Base-by-base conservation (phyloP, 2,329 filamentous ascomycete genomes). In the Erysiphe pisi region DNA sequence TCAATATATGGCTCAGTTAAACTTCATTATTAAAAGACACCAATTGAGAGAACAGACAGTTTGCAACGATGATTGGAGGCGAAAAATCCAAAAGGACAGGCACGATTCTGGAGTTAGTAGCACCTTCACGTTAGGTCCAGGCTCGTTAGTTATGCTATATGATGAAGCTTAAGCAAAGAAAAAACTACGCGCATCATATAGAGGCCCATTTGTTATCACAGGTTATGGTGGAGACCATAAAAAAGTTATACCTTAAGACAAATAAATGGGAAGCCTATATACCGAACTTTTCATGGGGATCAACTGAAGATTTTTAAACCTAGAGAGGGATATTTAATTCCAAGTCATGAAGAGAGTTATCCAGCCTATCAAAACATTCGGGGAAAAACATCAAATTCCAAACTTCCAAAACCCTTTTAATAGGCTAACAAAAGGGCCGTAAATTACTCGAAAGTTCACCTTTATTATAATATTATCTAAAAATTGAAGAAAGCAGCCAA, bases 201-300 rank as follows among this genome's bases (percentile, higher is more conserved):
- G 12, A 73, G 16, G 68, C 68, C 68, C 68, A 16, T 73, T 73
- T 31, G 25, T 73, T 7, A 1, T 73, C 36, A 73, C n/a, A 22
- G 68, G 68, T 16, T 45, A n/a, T 12, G 25, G 28, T 4, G 68
- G 43, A 8, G 36, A 45, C 14, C 18, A 43, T 20, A 2, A 47
- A 31, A 73, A 14, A 43, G 36, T 7, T 47, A 73, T 11, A 73
- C 28, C 68, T 14, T 73, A 4, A 43, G 68, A 7, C 68, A 73
- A 73, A 36, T 73, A 18, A 47, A 40, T 73, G 28, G 36, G 18
- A 40, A 4, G 11, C 25, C 25, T 4, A 73, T 73, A 43, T 22
- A 43, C 4, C 49, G 36, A 40, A 45, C 28, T 7, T 73, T 43
- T 47, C 43, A 73, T 73, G 68, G 68, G 25, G 68, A 73, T 11